Percentiles rank a stretch among this genome's conserved stretches.
Evolutionary conservation across 495 filamentous ascomycete species (phyloP).

Genomic region (Terfezia claveryi): DNA sequence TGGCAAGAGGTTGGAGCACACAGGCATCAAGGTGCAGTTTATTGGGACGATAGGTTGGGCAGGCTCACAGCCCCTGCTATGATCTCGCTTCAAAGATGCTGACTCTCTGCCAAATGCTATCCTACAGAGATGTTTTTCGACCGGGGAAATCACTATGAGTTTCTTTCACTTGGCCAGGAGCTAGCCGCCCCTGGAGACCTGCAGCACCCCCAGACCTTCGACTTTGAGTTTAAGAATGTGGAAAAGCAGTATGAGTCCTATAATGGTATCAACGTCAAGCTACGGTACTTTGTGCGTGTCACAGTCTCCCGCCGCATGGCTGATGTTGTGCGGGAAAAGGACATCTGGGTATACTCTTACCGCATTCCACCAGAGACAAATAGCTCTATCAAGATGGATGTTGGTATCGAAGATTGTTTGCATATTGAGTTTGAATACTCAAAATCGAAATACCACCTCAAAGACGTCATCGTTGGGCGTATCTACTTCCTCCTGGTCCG

Average conservation of each 20-base stretch:
- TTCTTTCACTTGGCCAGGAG: slow-evolving; percentile 86
- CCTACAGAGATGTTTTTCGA: slow-evolving; percentile 92
- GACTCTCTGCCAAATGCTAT: background rate
- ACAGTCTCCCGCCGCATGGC: slow-evolving; percentile 93
- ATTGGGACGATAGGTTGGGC: slow-evolving; percentile 83
- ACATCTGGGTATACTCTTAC: slow-evolving; percentile 99
- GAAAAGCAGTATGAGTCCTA: slow-evolving; percentile 99
- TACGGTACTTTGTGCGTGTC: slow-evolving; percentile 94
- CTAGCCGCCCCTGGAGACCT: slow-evolving; percentile 90
- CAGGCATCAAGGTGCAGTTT: slow-evolving; percentile 98
- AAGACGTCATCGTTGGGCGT: slow-evolving; percentile 95
- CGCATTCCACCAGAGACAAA: slow-evolving; percentile 96
- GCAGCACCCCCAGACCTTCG: slow-evolving; percentile 93
- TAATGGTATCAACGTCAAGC: slow-evolving; percentile 97
- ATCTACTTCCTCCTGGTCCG: slow-evolving; percentile 98
- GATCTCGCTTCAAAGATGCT: slow-evolving; percentile 1
- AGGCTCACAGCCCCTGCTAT: background rate
- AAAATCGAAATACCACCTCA: slow-evolving; percentile 96
- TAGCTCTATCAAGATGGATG: slow-evolving; percentile 98
- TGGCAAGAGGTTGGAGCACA: slow-evolving; percentile 93
- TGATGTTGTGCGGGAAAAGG: slow-evolving; percentile 95
- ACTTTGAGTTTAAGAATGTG: slow-evolving; percentile 99
- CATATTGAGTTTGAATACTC: slow-evolving; percentile 99
- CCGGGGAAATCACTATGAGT: slow-evolving; percentile 97
- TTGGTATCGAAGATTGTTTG: slow-evolving; percentile 96